phyloP scores from a whole-genome alignment of 805 yeast genomes.

The Jamesozyma lodderae region DNA sequence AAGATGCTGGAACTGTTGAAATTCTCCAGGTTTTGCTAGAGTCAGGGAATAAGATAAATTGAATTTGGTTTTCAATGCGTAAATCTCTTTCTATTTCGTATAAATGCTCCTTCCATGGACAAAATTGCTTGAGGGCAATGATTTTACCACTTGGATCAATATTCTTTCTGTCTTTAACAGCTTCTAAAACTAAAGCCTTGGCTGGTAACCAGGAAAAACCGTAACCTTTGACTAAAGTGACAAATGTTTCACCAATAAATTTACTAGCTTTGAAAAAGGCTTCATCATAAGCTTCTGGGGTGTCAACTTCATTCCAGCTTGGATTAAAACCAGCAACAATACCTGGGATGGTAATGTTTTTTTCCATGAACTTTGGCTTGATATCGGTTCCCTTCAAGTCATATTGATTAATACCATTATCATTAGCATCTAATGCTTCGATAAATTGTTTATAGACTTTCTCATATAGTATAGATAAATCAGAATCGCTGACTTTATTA shows the following conservation, averaged over 20 bases:
- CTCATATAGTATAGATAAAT: constrained; percentile 56
- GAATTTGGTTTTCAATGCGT: constrained; percentile 44
- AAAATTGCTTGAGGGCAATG: constrained; percentile 61
- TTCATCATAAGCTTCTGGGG: constrained; percentile 54
- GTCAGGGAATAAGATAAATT: constrained; percentile 77
- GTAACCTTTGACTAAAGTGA: constrained; percentile 52
- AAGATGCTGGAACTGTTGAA: constrained; percentile 79
- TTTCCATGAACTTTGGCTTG: constrained; percentile 59
- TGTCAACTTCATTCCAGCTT: constrained; percentile 63
- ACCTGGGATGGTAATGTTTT: constrained; percentile 67
- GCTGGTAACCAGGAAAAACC: constrained; percentile 93
- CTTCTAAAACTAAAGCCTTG: constrained; percentile 61
- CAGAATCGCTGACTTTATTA: constrained; percentile 27
- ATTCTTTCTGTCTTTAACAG: constrained; percentile 49
- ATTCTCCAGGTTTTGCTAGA: constrained; percentile 71
- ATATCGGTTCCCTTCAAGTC: constrained; percentile 33
- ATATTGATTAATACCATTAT: constrained; percentile 79
- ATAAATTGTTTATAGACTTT: constrained; percentile 80
- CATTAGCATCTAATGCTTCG: constrained; percentile 92
- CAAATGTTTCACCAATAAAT: constrained; percentile 77
- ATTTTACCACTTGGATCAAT: constrained; percentile 66
- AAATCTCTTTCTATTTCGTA: constrained; percentile 59
- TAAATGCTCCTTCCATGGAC: constrained; percentile 94
- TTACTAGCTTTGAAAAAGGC: constrained; percentile 62
- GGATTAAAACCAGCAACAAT: constrained; percentile 78